Evolutionary conservation across 371 early-diverging fungal species (phyloP), one percentile per base, ranked within the genome.

Genomic region (Dinochytrium kinnereticum): DNA sequence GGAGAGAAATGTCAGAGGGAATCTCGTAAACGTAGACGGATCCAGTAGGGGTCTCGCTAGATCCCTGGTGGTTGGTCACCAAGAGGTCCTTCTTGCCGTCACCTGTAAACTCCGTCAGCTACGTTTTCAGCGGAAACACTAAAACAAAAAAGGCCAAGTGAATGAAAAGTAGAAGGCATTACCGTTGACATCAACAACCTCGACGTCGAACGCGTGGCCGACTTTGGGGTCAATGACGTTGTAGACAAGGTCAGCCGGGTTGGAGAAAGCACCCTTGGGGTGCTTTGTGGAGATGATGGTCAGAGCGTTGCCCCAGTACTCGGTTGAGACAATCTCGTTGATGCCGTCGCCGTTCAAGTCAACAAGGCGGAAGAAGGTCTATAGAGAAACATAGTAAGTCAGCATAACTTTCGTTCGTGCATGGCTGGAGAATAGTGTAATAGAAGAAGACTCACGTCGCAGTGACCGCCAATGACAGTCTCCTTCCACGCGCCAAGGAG

Each of bases 271-370:
- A 64, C 78, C 78, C 28, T 50, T 34, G 38, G 74, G 74, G 66
- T 66, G 19, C 26, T 69, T 51, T n/a, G 75, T 57, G 50, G 59
- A 30, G 70, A 71, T 69, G 57, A 78, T 13, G n/a, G 70, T 38
- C n/a, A 78, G 53, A 0, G 17, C 2, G 24, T 37, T 49, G 28
- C 70, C 70, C 65, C 69, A 78, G 72, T 70, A 78, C 51, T 73
- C 71, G 53, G 78, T 38, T 10, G 73, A 24, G 26, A 75, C 51
- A 28, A 78, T 49, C 37, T 78, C 78, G 50, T 51, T 36, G 24
- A 64, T 71, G 44, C 78, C 78, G 51, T 78, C 78, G 44, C 66
- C 66, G 70, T 78, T 74, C 3, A 78, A 24, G 59, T 77, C 78
- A 26, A 38, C 53, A 17, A 57, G 30, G 39, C 34, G 50, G 68